Evolutionary conservation across 371 early-diverging fungal genomes (phyloP), one percentile per base, ranked within the genome.

Genomic region (Mucor mucedo): DNA sequence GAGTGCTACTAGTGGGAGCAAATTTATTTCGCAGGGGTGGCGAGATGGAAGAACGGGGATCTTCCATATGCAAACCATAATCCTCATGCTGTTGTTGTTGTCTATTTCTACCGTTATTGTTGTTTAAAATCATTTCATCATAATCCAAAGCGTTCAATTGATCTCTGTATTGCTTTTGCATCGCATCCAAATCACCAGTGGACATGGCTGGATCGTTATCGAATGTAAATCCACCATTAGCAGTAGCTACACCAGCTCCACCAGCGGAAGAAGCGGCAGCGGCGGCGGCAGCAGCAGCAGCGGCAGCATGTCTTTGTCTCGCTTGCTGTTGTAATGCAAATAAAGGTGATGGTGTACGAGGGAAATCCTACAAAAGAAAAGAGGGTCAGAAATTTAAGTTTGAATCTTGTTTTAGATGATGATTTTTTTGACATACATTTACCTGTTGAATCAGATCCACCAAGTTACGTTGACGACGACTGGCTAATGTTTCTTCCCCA

Each of bases 291-390:
- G 52, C 62, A 16, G 50, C 56, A 2, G 60, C 33, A 10, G 47
- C 52, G 60, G 45, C 62, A 62, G 70, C 60, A 69, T 84, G 73
- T 10, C 83, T 73, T 52, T 78, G 78, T 27, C 81, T 80, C 21
- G 75, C 74, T 55, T 73, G 75, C 40, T 87, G 86, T 28, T 84
- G 89, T 60, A 84, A 75, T 32, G 87, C 87, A 66, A 87, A 87
- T 5, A 89, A 81, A 5, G 94, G 94, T 11, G 95, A 95, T n/a
- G 93, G 90, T 9, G 95, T 91, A 49, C 93, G 82, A 13, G 94
- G 93, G 62, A 91, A 93, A 66, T 93, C 93, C 71, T 84, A 62
- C 1, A 21, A 21, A 21, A 21, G 3, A 41, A 8, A 30, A 50
- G 4, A 50, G 14, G 28, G 28, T 30, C 30, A 50, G 32, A 29